Conservation (phyloP, 495 filamentous ascomycete genomes). For the Penicillium paradoxum region DNA sequence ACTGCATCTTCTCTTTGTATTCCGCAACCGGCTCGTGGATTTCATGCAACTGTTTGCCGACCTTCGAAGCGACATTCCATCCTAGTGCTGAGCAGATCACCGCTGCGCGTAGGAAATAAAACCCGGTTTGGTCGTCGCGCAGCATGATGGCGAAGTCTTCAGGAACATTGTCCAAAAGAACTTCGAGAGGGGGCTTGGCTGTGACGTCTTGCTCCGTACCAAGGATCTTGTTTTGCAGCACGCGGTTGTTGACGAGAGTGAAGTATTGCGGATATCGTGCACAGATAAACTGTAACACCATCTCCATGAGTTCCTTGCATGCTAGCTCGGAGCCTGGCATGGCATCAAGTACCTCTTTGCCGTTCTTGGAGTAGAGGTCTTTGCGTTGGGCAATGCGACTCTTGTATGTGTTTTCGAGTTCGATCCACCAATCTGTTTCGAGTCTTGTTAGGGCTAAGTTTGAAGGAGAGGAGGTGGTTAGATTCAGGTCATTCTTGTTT, state of each 20-base stretch:
- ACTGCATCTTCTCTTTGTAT: constrained; percentile 87
- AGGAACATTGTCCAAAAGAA: constrained; percentile 76
- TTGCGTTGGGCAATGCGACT: constrained; percentile 67
- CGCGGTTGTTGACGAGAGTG: constrained; percentile 52
- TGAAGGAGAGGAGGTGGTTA: background rate
- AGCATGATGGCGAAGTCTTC: constrained; percentile 85
- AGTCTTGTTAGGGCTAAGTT: constrained; percentile 67
- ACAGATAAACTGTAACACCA: constrained; percentile 73
- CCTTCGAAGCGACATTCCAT: constrained; percentile 74
- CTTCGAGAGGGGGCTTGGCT: constrained; percentile 61
- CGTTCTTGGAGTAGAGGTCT: constrained; percentile 60
- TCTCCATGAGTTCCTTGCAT: constrained; percentile 89
- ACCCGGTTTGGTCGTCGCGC: constrained; percentile 63
- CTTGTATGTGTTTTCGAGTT: constrained; percentile 74
- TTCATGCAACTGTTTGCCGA: constrained; percentile 64
- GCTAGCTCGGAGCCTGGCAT: constrained; percentile 77
- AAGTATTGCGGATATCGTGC: constrained; percentile 80
- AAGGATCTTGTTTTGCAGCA: constrained; percentile 70
- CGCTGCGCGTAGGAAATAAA: constrained; percentile 74
- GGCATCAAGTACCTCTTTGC: constrained; percentile 57
- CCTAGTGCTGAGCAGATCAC: constrained; percentile 75
- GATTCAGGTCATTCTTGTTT: constrained; percentile 8
- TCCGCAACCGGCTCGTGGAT: constrained; percentile 80
- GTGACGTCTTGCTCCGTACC: constrained; percentile 57
- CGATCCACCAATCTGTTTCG: constrained; percentile 87